These are phyloP conservation scores for Aspergillus sp. DNA, from an alignment of 2,329 filamentous ascomycete species.

Conservation along the genomic window DNA sequence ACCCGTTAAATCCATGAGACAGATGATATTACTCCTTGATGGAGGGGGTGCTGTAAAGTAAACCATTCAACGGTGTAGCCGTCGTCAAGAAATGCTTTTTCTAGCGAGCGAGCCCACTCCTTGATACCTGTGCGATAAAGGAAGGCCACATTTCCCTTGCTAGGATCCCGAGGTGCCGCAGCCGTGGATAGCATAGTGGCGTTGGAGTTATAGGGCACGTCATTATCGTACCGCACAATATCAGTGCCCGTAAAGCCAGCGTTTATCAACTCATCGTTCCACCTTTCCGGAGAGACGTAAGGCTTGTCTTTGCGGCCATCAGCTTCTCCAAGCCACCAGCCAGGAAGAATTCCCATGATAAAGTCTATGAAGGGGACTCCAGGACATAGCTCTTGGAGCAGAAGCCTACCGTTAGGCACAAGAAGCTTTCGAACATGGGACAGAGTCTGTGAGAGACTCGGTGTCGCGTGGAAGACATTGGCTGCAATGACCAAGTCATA, in stretches of 20 bases:
- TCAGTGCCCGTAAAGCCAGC: conserved; percentile 16
- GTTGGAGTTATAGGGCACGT: conserved; percentile 7
- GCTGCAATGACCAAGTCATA: conserved; percentile 32
- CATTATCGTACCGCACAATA: conserved; percentile 4
- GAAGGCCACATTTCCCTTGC: background rate
- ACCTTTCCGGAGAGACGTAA: conserved; percentile 10
- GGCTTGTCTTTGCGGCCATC: conserved; percentile 26
- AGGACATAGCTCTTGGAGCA: conserved; percentile 29
- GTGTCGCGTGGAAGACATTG: conserved; percentile 34
- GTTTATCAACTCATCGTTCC: conserved; percentile 11
- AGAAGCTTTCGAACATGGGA: conserved; percentile 21
- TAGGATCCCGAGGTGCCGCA: background rate
- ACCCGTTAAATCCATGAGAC: conserved; percentile 8
- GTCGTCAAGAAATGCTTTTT: conserved; percentile 1
- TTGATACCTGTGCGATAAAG: background rate
- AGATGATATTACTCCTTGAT: conserved; percentile 4
- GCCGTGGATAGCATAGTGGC: conserved; percentile 6
- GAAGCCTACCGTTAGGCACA: conserved; percentile 23
- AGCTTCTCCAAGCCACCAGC: conserved; percentile 35
- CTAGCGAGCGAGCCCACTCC: conserved; percentile 3
- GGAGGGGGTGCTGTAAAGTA: background rate
- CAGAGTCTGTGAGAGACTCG: conserved; percentile 19
- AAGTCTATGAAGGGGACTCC: conserved; percentile 26
- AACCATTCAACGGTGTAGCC: conserved; percentile 3
- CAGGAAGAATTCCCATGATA: conserved; percentile 31